Conservation (phyloP, 2,329 filamentous ascomycete genomes). For the Penicillium crustosum region DNA sequence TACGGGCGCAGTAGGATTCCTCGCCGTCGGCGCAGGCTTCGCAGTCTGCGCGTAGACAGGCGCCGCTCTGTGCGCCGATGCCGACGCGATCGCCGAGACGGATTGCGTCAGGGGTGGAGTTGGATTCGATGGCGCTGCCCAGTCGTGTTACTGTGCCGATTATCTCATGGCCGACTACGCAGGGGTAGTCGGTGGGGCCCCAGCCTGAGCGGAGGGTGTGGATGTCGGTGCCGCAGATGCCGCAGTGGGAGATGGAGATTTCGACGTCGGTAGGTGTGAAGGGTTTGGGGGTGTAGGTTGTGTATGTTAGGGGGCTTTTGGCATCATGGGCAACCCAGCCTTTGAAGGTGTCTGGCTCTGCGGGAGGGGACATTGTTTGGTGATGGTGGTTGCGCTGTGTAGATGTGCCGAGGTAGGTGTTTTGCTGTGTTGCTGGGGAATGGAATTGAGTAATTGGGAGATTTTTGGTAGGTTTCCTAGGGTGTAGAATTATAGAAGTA, state of each 20-base stretch:
- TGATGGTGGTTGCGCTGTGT: background rate
- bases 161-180: constrained; percentile 66
- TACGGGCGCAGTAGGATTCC: constrained; percentile 44
- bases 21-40: constrained; percentile 40
- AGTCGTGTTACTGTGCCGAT: constrained; percentile 59
- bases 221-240: constrained; percentile 64
- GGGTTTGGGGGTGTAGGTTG: constrained; percentile 42
- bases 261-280: constrained; percentile 64
- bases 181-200: constrained; percentile 44
- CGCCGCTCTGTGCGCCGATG: constrained; percentile 60
- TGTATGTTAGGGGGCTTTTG: constrained; percentile 34
- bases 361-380: constrained; percentile 1
- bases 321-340: constrained; percentile 43
- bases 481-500: background rate
- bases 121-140: constrained; percentile 42
- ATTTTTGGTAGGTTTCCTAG: background rate
- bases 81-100: constrained; percentile 64
- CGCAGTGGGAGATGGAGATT: constrained; percentile 65
- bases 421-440: background rate
- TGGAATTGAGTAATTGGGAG: background rate
- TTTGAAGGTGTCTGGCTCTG: constrained; percentile 33
- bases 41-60: constrained; percentile 51
- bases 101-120: constrained; percentile 38
- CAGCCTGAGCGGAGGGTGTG: constrained; percentile 58
- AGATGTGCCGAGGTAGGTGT: background rate